Evolutionary conservation across 1,284 basidiomycete genomes (phyloP).

Genomic region (Ustilago trichophora): DNA sequence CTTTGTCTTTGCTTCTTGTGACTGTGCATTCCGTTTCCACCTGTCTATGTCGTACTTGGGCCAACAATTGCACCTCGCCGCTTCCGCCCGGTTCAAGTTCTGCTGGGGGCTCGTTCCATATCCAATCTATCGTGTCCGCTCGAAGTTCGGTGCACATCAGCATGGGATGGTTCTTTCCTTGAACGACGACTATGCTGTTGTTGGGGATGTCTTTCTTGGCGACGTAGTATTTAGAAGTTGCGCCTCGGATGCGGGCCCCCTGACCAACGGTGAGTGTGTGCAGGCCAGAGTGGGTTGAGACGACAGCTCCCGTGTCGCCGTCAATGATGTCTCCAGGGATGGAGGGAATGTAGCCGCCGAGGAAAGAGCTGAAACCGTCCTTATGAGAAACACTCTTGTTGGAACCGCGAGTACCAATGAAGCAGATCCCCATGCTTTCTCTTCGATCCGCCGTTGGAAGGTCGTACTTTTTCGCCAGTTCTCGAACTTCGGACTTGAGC

Average conservation of each 20-base stretch:
- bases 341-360: slow-evolving; percentile 76
- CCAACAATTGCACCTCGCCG: slow-evolving; percentile 73
- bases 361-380: slow-evolving; percentile 32
- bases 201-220: slow-evolving; percentile 74
- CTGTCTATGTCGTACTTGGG: slow-evolving; percentile 81
- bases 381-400: slow-evolving; percentile 17
- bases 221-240: slow-evolving; percentile 77
- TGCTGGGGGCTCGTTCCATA: slow-evolving; percentile 16
- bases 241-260: slow-evolving; percentile 75
- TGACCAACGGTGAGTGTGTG: slow-evolving; percentile 92
- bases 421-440: slow-evolving; percentile 96
- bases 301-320: slow-evolving; percentile 70
- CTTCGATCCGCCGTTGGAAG: slow-evolving; percentile 81
- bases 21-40: slow-evolving; percentile 71
- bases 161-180: slow-evolving; percentile 76
- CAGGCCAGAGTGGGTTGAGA: slow-evolving; percentile 79
- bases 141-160: slow-evolving; percentile 69
- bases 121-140: slow-evolving; percentile 36
- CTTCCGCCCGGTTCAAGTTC: slow-evolving; percentile 68
- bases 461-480: slow-evolving; percentile 75
- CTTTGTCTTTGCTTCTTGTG: neutral
- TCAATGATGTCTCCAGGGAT: slow-evolving; percentile 77
- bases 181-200: slow-evolving; percentile 80
- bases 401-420: slow-evolving; percentile 76
- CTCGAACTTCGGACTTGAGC: slow-evolving; percentile 73